Conservation (phyloP, 805 yeast species). For the Brettanomyces bruxellensis region DNA sequence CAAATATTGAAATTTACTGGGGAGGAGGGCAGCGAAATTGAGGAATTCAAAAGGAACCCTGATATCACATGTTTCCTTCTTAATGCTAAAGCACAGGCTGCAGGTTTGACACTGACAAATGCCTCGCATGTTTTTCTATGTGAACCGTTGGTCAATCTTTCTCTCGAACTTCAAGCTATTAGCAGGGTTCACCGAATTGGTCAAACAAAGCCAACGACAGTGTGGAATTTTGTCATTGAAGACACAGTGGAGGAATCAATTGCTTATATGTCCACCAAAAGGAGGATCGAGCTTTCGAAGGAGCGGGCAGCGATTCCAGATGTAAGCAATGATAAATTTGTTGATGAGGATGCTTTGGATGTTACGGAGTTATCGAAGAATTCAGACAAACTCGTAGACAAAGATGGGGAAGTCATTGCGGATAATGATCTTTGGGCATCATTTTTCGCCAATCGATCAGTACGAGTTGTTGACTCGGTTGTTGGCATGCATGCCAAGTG, state of each 20-base stretch:
- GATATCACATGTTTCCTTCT: slow-evolving; percentile 74
- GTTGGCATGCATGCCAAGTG: slow-evolving; percentile 6
- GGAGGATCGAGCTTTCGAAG: slow-evolving; percentile 37
- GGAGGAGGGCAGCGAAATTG: slow-evolving; percentile 31
- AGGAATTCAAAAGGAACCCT: slow-evolving; percentile 50
- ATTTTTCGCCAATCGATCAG: slow-evolving; percentile 34
- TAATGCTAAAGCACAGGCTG: slow-evolving; percentile 79
- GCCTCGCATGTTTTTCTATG: slow-evolving; percentile 89
- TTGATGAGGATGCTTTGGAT: slow-evolving; percentile 37
- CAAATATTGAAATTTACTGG: not conserved
- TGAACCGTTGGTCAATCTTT: slow-evolving; percentile 85
- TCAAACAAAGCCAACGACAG: slow-evolving; percentile 69
- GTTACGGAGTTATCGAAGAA: slow-evolving; percentile 47
- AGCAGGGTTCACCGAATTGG: slow-evolving; percentile 92
- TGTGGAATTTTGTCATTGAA: slow-evolving; percentile 84
- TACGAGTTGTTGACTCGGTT: slow-evolving; percentile 12
- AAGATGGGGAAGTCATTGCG: slow-evolving; percentile 52
- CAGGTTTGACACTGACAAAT: slow-evolving; percentile 85
- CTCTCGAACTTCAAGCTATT: slow-evolving; percentile 85
- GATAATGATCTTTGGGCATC: slow-evolving; percentile 56
- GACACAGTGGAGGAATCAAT: slow-evolving; percentile 88
- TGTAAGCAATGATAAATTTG: slow-evolving; percentile 9
- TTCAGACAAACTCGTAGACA: slow-evolving; percentile 39
- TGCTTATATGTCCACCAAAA: slow-evolving; percentile 55
- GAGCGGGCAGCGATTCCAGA: slow-evolving; percentile 15